Evolutionary conservation across 768 basidiomycete genomes (phyloP).

Genomic region (Hericium erinaceus): DNA sequence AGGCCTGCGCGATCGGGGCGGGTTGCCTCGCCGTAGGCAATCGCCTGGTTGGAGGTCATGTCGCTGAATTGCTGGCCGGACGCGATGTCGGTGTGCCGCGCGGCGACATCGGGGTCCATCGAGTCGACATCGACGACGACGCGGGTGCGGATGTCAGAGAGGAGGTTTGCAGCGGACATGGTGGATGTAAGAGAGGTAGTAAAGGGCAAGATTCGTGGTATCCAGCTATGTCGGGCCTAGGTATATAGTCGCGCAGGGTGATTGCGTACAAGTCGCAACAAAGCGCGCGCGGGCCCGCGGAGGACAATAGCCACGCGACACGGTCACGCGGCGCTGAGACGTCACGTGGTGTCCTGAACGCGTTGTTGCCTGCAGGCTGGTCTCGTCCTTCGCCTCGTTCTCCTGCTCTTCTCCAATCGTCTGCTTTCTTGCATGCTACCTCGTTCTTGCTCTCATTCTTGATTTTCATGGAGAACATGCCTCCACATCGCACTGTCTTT

Average conservation of each 20-base stretch:
- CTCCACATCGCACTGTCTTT: background rate
- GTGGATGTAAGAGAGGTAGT: constrained; percentile 1
- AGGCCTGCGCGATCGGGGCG: constrained; percentile 24
- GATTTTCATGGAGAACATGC: background rate
- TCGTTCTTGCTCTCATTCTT: background rate
- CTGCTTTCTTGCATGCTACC: background rate
- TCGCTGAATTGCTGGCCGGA: constrained; percentile 25
- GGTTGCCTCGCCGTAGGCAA: constrained; percentile 28
- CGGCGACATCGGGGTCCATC: constrained; percentile 35
- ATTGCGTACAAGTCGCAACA: background rate
- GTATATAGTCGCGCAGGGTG: background rate
- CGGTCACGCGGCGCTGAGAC: background rate
- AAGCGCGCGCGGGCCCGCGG: background rate
- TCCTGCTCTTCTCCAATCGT: too few relatives aligned
- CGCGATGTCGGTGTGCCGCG: constrained; percentile 19
- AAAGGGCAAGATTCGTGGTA: background rate
- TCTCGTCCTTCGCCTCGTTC: too few relatives aligned
- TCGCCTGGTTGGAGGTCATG: constrained; percentile 45
- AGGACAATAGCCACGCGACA: background rate
- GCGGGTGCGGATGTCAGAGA: constrained; percentile 27
- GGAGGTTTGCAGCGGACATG: constrained; percentile 18
- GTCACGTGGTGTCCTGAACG: background rate
- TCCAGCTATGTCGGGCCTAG: background rate
- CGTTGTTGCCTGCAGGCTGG: background rate
- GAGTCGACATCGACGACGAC: constrained; percentile 38